Conservation (phyloP, 2,329 filamentous ascomycete species). For the Escovopsis sp. region DNA sequence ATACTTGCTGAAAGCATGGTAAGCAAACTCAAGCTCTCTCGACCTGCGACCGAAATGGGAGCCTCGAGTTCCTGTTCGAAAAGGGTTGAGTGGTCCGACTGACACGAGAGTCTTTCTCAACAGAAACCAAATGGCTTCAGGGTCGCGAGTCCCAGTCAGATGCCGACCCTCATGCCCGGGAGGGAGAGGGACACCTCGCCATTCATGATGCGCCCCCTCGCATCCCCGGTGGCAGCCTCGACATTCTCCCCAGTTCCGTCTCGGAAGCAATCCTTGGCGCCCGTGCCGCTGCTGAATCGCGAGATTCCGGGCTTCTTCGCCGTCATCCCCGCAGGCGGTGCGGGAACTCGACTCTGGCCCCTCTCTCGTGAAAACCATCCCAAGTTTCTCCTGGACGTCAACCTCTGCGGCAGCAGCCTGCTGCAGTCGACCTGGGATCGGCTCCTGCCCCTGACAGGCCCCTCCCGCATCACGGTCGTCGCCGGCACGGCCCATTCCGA, state of each 20-base stretch:
- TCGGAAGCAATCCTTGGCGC: slow-evolving; percentile 1
- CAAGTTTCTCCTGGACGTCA: slow-evolving; percentile 14
- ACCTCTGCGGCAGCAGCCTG: slow-evolving; percentile 12
- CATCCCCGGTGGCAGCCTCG: slow-evolving; percentile 5
- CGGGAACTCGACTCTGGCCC: slow-evolving; percentile 13
- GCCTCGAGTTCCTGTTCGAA: not conserved
- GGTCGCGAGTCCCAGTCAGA: slow-evolving; percentile 1
- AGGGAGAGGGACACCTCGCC: slow-evolving; percentile 3
- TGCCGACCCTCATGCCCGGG: slow-evolving; percentile 1
- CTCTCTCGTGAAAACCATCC: slow-evolving; percentile 14
- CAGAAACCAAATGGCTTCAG: slow-evolving; percentile 2
- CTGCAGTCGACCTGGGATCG: slow-evolving; percentile 13
- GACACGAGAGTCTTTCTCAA: not conserved
- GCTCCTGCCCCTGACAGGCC: slow-evolving; percentile 12
- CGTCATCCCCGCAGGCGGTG: slow-evolving; percentile 13
- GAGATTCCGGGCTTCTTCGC: slow-evolving; percentile 14
- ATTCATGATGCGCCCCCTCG: slow-evolving; percentile 3
- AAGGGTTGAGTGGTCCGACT: not conserved
- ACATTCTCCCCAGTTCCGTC: slow-evolving; percentile 2
- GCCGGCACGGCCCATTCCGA: slow-evolving; percentile 12
- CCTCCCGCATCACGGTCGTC: slow-evolving; percentile 12
- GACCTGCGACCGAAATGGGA: not conserved
- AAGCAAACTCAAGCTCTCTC: slow-evolving; percentile 1
- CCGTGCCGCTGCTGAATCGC: slow-evolving; percentile 7
- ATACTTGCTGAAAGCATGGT: slow-evolving; percentile 10